Conservation (phyloP, 139 green algal genomes). For the Raphidocelis subcapitata region DNA sequence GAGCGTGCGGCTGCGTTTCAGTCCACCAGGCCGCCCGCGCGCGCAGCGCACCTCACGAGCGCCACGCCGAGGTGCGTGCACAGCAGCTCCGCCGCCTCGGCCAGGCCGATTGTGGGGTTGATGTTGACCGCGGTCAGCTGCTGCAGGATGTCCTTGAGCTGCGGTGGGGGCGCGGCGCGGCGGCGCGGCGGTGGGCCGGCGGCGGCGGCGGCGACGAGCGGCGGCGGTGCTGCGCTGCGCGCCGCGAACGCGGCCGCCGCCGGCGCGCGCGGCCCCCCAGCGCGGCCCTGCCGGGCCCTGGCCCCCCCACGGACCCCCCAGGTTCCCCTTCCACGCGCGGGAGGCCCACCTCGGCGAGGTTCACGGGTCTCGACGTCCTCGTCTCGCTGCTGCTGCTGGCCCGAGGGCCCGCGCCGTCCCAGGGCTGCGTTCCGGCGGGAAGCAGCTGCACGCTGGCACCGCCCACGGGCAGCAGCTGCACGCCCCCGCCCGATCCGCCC, state of each 20-base stretch:
- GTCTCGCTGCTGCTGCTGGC: not conserved
- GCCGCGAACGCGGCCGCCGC: no score
- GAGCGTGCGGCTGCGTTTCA: no score
- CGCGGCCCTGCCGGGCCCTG: no score
- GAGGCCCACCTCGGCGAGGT: no score
- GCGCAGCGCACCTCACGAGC: slow-evolving; percentile 39
- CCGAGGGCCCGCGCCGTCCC: not conserved
- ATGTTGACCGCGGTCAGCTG: slow-evolving; percentile 51
- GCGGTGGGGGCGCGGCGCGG: not conserved
- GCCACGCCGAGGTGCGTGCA: slow-evolving; percentile 54
- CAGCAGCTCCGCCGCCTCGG: slow-evolving; percentile 56
- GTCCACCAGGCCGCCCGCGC: not conserved
- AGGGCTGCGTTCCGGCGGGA: slow-evolving; percentile 13
- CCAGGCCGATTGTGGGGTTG: slow-evolving; percentile 54
- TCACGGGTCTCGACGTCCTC: no score
- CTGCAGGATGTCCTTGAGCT: slow-evolving; percentile 61
- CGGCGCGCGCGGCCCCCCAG: no score
- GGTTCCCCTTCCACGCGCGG: no score
- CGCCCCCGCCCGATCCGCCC: not conserved
- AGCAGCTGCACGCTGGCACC: slow-evolving; percentile 6
- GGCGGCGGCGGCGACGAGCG: not conserved
- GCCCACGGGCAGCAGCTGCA: not conserved
- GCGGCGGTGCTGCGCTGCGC: not conserved
- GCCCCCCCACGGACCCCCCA: no score
- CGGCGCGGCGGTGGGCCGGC: not conserved